A percentile compares a stretch with the other conserved stretches of the same genome.
Conservation (phyloP, 2,329 filamentous ascomycete genomes). For the Aspergillus phoenicis region DNA sequence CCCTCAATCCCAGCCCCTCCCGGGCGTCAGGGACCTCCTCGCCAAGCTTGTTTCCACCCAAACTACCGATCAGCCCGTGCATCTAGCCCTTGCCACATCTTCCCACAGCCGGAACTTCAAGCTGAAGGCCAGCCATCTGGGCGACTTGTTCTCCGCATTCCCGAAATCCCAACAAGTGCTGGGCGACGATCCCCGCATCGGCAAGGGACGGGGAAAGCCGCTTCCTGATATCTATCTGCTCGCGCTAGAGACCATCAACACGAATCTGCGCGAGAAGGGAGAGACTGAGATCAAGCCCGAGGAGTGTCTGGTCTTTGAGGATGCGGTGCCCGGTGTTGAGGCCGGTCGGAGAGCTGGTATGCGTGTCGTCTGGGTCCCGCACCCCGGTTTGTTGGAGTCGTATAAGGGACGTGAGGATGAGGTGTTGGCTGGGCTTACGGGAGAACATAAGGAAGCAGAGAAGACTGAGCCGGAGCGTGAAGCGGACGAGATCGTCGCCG, state of each 20-base stretch:
- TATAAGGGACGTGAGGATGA: constrained; percentile 75
- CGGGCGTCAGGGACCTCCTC: constrained; percentile 74
- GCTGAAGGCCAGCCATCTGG: constrained; percentile 69
- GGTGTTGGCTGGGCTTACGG: constrained; percentile 80
- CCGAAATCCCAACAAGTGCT: constrained; percentile 71
- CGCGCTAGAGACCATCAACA: constrained; percentile 82
- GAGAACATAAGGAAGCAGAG: constrained; percentile 64
- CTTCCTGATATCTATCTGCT: constrained; percentile 92
- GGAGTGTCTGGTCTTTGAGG: constrained; percentile 95
- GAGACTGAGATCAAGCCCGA: constrained; percentile 69
- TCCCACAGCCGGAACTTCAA: constrained; percentile 71
- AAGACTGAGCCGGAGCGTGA: constrained; percentile 43
- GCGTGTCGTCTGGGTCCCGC: constrained; percentile 91
- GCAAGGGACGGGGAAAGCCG: constrained; percentile 83
- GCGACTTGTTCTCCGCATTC: constrained; percentile 61
- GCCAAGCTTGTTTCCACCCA: constrained; percentile 37
- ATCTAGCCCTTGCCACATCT: constrained; percentile 85
- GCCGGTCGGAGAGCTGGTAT: constrained; percentile 88
- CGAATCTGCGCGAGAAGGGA: constrained; percentile 60
- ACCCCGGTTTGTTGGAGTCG: constrained; percentile 74
- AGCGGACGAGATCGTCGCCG: constrained; percentile 42
- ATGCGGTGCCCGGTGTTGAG: constrained; percentile 91
- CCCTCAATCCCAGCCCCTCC: constrained; percentile 71
- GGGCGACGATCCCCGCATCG: constrained; percentile 81
- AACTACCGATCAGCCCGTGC: constrained; percentile 53